Evolutionary conservation across 2,329 filamentous ascomycete species (phyloP).

Genomic region (Pseudohalonectria lignicola): DNA sequence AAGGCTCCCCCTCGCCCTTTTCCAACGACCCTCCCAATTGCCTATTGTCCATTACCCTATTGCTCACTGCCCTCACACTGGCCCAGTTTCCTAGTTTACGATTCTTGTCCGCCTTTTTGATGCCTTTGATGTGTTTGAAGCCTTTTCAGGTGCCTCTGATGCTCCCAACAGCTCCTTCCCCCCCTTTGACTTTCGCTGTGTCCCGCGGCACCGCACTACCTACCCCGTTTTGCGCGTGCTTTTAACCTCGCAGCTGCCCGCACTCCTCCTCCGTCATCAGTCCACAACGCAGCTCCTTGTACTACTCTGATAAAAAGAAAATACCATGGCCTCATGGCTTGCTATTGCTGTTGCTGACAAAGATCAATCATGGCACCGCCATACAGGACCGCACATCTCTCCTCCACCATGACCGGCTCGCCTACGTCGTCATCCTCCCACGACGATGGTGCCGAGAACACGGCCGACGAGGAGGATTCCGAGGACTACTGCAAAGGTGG

Average conservation of each 20-base stretch:
- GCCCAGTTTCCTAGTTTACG: too few species aligned
- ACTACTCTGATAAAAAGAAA: too few species aligned
- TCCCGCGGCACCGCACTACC: too few species aligned
- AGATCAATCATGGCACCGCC: constrained; percentile 10
- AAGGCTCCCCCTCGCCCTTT: neutral
- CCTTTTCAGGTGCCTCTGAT: too few species aligned
- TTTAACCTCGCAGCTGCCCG: neutral
- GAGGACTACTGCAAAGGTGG: constrained; percentile 99
- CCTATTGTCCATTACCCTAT: neutral
- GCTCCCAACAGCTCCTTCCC: too few species aligned
- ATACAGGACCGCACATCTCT: constrained; percentile 42
- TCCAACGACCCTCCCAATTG: neutral
- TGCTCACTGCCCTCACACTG: too few species aligned
- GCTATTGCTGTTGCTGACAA: too few species aligned
- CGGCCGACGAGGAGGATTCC: constrained; percentile 95
- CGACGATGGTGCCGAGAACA: constrained; percentile 81
- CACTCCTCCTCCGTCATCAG: neutral
- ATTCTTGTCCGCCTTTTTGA: too few species aligned
- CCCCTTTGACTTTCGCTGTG: too few species aligned
- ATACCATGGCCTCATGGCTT: too few species aligned
- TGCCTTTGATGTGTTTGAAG: too few species aligned
- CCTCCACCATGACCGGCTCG: constrained; percentile 52
- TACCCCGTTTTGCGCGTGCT: constrained; percentile 5
- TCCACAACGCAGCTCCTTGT: constrained; percentile 4
- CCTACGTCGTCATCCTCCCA: constrained; percentile 67